Evolutionary conservation across 257 asterid species (phyloP), one percentile per base, ranked within the genome.

Genomic region (Eustoma russellianum): DNA sequence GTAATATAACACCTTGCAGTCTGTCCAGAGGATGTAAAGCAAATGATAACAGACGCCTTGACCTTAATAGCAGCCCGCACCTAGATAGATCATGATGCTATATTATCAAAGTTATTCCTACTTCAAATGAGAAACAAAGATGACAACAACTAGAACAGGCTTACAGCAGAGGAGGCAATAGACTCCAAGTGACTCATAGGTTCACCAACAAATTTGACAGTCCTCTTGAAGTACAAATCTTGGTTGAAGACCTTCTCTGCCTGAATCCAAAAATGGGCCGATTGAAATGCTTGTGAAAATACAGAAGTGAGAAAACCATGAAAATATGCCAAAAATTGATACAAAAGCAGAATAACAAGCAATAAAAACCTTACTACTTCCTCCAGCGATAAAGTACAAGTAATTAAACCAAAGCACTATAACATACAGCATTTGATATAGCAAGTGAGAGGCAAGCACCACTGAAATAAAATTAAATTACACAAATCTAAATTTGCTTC

Each of bases 31-130:
- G 96, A 87, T 60, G 96, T 87, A 72, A 87, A 87, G 63, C 96
- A 87, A 67, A 87, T 81, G 65, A 87, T 83, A 52, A 83, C 86
- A 38, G 96, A 81, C 58, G 96, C 96, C 76, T 87, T 87, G 58
- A 87, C 96, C 79, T 83, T 87, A 64, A 83, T 79, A 47, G 96
- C 96, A 11, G 95, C 95, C 45, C 96, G 84, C 17, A 87, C 96
- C 96, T 88, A 34, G 44, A 63, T 38, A 46, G 59, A 38, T 5
- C 43, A 11, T 11, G 2, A 38, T 38, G 12, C 7, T 38, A 38
- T 3, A 11, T 38, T 2, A 38, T 8, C 12, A 38, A 16, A 15
- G 28, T 41, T 19, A 52, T 9, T 52, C 49, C 34, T 6, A 8
- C 19, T 15, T 63, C 40, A 19, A 19, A 67, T 40, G 55, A 19